A percentile compares a stretch with the other conserved stretches of the same genome.
These are phyloP conservation scores for Seiridium unicorne DNA, from an alignment of 2,329 filamentous ascomycete species.

Conservation along the genomic window DNA sequence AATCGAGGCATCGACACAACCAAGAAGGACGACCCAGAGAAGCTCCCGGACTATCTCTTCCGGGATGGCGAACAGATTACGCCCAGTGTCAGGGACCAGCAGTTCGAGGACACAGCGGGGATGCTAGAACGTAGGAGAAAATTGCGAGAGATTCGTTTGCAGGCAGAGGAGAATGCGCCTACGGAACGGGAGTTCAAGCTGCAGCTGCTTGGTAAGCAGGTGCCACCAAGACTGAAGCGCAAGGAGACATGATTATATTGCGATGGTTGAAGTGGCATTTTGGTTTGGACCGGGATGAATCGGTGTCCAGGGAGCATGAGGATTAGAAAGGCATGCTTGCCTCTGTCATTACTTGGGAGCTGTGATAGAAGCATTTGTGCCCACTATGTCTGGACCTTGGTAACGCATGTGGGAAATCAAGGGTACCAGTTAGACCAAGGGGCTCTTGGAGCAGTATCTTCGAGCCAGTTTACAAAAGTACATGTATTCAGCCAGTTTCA, in stretches of 20 bases:
- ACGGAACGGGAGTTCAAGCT: constrained; percentile 35
- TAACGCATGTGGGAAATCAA: no score
- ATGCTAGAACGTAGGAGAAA: constrained; percentile 41
- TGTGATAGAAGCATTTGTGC: no score
- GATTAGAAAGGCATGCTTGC: no score
- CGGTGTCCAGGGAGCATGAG: no score
- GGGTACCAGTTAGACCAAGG: no score
- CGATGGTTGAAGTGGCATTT: no score
- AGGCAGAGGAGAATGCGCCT: constrained; percentile 42
- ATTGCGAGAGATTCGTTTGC: constrained; percentile 40
- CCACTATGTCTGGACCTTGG: no score
- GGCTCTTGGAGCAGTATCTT: no score
- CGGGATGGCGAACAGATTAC: constrained; percentile 56
- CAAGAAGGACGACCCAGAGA: constrained; percentile 15
- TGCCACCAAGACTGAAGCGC: neutral
- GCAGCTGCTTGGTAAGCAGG: constrained; percentile 20
- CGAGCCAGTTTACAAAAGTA: no score
- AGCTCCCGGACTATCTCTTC: constrained; percentile 49
- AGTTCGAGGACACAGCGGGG: constrained; percentile 46
- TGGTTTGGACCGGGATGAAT: no score
- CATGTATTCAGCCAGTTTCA: no score
- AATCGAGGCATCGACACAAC: constrained; percentile 34
- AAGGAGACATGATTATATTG: neutral
- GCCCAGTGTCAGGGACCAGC: constrained; percentile 52
- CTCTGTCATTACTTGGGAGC: no score